Evolutionary conservation across 2,329 filamentous ascomycete species (phyloP).

Genomic region (Macrophomina phaseolina): DNA sequence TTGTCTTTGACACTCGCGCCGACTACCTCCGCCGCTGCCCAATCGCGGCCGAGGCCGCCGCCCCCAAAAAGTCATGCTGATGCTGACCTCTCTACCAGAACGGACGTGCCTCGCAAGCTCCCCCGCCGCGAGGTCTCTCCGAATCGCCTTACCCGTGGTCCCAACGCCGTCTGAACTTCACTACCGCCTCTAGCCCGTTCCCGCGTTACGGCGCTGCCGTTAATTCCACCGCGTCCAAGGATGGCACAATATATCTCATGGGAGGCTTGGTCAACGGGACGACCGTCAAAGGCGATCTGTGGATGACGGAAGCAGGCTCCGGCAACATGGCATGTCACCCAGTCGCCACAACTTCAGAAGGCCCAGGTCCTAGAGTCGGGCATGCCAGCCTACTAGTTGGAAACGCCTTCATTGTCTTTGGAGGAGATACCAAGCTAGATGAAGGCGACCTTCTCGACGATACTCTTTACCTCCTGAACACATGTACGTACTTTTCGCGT

Average conservation of each 20-base stretch:
- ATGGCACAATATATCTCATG: constrained; percentile 98
- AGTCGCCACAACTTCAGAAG: constrained; percentile 88
- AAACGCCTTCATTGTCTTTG: constrained; percentile 98
- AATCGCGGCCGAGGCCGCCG: constrained; percentile 4
- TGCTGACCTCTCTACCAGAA: constrained; percentile 26
- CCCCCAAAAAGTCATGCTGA: constrained; percentile 7
- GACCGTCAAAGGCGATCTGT: constrained; percentile 94
- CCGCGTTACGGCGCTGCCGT: constrained; percentile 96
- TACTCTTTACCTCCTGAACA: constrained; percentile 95
- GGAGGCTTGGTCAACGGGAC: constrained; percentile 93
- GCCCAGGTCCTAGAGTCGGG: constrained; percentile 91
- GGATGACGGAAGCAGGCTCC: constrained; percentile 90
- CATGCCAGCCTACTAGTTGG: constrained; percentile 93
- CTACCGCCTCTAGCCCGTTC: constrained; percentile 84
- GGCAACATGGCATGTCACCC: constrained; percentile 89
- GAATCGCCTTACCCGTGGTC: constrained; percentile 97
- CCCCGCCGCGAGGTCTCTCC: constrained; percentile 54
- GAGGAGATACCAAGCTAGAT: constrained; percentile 96
- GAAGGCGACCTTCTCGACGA: constrained; percentile 91
- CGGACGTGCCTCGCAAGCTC: constrained; percentile 18
- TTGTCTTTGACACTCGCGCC: constrained; percentile 8
- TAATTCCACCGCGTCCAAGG: constrained; percentile 90
- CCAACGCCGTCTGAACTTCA: constrained; percentile 84
- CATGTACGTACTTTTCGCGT: constrained; percentile 69
- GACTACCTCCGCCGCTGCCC: constrained; percentile 4